phyloP scores from a whole-genome alignment of 495 filamentous ascomycete genomes.

The Aspergillus ellipticus region DNA sequence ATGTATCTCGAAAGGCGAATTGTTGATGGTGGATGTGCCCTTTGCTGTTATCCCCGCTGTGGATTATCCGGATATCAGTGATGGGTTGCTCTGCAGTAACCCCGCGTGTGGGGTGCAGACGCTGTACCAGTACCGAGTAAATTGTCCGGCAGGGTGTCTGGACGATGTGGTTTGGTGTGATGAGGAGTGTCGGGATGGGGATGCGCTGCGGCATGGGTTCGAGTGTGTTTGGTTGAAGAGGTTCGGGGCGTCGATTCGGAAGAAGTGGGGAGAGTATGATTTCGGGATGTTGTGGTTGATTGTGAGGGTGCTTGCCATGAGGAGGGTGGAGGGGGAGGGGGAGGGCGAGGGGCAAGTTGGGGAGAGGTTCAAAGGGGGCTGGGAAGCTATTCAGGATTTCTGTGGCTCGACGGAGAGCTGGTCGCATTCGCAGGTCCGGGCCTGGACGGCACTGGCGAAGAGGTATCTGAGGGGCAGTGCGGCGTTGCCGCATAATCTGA shows the following conservation, averaged over 20 bases:
- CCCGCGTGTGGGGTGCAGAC: conserved; percentile 26
- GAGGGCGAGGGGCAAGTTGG: background rate
- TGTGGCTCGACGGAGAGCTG: conserved; percentile 35
- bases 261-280: conserved; percentile 36
- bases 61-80: conserved; percentile 21
- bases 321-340: conserved; percentile 11
- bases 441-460: conserved; percentile 33
- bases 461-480: conserved; percentile 28
- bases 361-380: conserved; percentile 23
- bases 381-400: conserved; percentile 30
- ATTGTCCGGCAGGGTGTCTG: conserved; percentile 28
- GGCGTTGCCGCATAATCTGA: conserved; percentile 24
- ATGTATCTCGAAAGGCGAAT: conserved; percentile 25
- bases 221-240: conserved; percentile 38
- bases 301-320: conserved; percentile 33
- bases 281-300: conserved; percentile 44
- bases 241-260: conserved; percentile 24
- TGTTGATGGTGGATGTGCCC: conserved; percentile 32
- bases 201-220: conserved; percentile 28
- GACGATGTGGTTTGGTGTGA: conserved; percentile 36
- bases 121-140: conserved; percentile 5
- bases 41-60: conserved; percentile 36
- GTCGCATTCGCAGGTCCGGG: conserved; percentile 30
- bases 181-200: conserved; percentile 19
- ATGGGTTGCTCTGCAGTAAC: conserved; percentile 34